Base-by-base conservation (phyloP, 2,329 filamentous ascomycete genomes). In the Shiraia sp. region DNA sequence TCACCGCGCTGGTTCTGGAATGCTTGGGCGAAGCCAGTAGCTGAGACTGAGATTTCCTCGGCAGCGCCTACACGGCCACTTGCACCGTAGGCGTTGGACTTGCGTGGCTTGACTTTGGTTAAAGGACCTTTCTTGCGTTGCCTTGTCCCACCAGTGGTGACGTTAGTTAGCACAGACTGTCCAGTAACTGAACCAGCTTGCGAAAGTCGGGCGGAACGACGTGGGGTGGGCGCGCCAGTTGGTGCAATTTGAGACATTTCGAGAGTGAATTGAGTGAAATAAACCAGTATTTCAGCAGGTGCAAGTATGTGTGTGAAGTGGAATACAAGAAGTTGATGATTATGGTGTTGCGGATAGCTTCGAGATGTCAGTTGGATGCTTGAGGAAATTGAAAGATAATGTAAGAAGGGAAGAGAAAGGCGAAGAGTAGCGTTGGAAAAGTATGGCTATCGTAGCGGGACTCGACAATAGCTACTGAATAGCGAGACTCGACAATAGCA, bases 61-160 rank as follows among this genome's bases (percentile, higher is more conserved):
- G 63, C 63, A 26, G 55, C 51, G 17, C 57, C 54, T 28, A 64
- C 51, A 17, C 63, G 65, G 35, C 65, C 66, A 40, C 55, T 57
- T 15, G 68, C 53, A 26, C 69, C 69, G 40, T 72, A 72, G 1
- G 66, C 65, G 35, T 64, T 61, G 4, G 68, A 70, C 31, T 59
- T 51, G 16, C 59, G 60, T 15, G 57, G 31, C 19, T 61, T 61
- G 31, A 65, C 49, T 46, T 66, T 62, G 10, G 64, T 59, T 4
- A 68, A 49, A 2, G 62, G 51, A 6, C 47, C 59, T 32, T 55
- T 59, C 25, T 49, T 55, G n/a, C 52, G 49, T 15, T 48, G 52
- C 7, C 45, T 51, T 4, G 51, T 48, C 4, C 49, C 49, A 3
- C 46, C 42, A n/a, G 46, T 42, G 17, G 59, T 52, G 19, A 46